These are phyloP conservation scores for Ogataea kodamae DNA, from an alignment of 805 yeast species.

Conservation along the genomic window DNA sequence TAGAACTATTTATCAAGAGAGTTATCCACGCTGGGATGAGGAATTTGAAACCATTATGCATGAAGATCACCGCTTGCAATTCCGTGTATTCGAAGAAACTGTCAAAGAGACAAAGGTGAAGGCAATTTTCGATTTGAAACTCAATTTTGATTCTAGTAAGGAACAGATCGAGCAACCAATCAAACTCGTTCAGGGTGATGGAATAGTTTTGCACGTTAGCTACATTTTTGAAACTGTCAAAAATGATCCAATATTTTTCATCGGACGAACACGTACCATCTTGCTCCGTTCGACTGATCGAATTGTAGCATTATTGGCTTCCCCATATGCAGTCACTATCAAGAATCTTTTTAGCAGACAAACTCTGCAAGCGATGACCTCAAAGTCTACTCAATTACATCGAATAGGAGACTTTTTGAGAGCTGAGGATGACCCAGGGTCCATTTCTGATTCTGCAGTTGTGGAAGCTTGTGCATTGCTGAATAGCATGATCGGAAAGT, in stretches of 20 bases:
- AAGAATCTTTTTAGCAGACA: conserved; percentile 9
- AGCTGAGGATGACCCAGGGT: conserved; percentile 12
- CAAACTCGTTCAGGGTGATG: conserved; percentile 6
- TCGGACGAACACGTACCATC: conserved; percentile 18
- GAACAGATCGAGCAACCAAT: conserved; percentile 16
- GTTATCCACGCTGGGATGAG: conserved; percentile 22
- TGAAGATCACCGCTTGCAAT: conserved; percentile 11
- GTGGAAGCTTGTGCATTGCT: conserved; percentile 10
- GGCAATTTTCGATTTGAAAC: conserved; percentile 10
- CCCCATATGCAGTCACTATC: conserved; percentile 9
- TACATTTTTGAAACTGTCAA: conserved; percentile 18
- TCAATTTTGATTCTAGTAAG: conserved; percentile 14
- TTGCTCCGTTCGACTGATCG: conserved; percentile 12
- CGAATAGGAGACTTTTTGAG: conserved; percentile 13
- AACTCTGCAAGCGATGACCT: conserved; percentile 8
- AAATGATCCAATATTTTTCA: conserved; percentile 22
- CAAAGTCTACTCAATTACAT: conserved; percentile 6
- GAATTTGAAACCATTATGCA: conserved; percentile 18
- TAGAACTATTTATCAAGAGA: conserved; percentile 14
- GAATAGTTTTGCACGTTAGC: conserved; percentile 9
- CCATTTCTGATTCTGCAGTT: conserved; percentile 9
- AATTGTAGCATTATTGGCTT: conserved; percentile 15
- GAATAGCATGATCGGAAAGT: conserved; percentile 4
- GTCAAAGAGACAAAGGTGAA: conserved; percentile 10
- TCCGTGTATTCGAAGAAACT: conserved; percentile 14